A percentile compares a stretch with the other conserved stretches of the same genome.
Evolutionary conservation across 495 filamentous ascomycete species (phyloP).

Genomic region (Neurospora sp.): DNA sequence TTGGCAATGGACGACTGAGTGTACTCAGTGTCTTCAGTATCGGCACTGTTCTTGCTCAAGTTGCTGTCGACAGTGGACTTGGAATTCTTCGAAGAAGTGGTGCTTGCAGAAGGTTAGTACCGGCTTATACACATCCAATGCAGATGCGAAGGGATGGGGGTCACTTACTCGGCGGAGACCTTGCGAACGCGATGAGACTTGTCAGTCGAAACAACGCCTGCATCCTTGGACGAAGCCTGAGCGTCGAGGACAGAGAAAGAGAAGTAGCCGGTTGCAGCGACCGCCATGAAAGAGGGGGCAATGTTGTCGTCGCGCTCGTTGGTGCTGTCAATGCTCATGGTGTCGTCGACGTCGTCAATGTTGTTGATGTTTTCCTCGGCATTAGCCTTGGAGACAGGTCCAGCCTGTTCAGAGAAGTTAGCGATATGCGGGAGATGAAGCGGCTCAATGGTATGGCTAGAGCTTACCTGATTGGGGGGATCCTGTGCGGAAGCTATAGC

Average conservation of each 20-base stretch:
- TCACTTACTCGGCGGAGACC: neutral
- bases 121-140: neutral
- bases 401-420: neutral
- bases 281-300: accelerated
- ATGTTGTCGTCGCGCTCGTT: neutral
- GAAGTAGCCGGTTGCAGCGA: neutral
- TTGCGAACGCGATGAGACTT: neutral
- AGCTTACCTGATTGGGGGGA: neutral
- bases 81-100: neutral
- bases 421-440: neutral
- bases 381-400: neutral
- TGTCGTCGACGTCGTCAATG: neutral
- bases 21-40: neutral
- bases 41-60: neutral
- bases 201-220: neutral
- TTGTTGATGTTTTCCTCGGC: neutral
- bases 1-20: neutral
- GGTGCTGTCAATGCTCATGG: neutral
- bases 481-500: neutral
- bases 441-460: accelerated
- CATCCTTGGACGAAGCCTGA: neutral
- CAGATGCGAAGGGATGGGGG: neutral
- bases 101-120: neutral
- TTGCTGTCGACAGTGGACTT: neutral
- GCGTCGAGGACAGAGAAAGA: neutral